Evolutionary conservation across 345 rosid species (phyloP).

Genomic region (Draba incana): DNA sequence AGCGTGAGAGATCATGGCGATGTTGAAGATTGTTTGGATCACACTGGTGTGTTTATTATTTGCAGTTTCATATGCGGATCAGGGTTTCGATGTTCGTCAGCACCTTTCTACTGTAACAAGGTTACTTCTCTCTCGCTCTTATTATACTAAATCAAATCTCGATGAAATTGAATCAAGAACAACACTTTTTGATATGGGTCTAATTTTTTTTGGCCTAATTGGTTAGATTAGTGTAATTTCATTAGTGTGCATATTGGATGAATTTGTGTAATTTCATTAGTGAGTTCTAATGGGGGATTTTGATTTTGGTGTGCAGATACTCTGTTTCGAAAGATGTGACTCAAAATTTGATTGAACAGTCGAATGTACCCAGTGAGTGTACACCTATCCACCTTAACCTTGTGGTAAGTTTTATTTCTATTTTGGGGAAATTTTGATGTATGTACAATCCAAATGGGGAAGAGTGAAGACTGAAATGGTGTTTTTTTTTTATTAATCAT

Average conservation of each 20-base stretch:
- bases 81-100: constrained; percentile 64
- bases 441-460: not conserved
- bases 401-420: constrained; percentile 60
- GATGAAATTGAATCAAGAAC: constrained; percentile 1
- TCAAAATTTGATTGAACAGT: constrained; percentile 44
- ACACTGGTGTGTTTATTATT: constrained; percentile 26
- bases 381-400: constrained; percentile 86
- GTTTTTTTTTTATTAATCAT: not conserved
- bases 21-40: constrained; percentile 34
- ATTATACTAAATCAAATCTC: too few species aligned
- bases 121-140: constrained; percentile 40
- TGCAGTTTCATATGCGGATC: constrained; percentile 47
- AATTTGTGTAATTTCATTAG: not conserved
- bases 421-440: not conserved
- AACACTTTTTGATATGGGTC: constrained; percentile 13
- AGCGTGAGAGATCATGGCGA: constrained; percentile 32
- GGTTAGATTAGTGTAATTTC: not conserved
- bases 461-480: constrained; percentile 10
- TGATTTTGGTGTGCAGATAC: constrained; percentile 56
- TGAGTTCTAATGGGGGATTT: not conserved
- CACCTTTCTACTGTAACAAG: constrained; percentile 73
- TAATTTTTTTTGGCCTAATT: not conserved
- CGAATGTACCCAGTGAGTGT: constrained; percentile 63
- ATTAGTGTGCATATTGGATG: not conserved
- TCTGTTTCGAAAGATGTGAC: constrained; percentile 57